These are phyloP conservation scores for Penicillium sp. DNA, from an alignment of 2,329 filamentous ascomycete genomes.

Conservation along the genomic window DNA sequence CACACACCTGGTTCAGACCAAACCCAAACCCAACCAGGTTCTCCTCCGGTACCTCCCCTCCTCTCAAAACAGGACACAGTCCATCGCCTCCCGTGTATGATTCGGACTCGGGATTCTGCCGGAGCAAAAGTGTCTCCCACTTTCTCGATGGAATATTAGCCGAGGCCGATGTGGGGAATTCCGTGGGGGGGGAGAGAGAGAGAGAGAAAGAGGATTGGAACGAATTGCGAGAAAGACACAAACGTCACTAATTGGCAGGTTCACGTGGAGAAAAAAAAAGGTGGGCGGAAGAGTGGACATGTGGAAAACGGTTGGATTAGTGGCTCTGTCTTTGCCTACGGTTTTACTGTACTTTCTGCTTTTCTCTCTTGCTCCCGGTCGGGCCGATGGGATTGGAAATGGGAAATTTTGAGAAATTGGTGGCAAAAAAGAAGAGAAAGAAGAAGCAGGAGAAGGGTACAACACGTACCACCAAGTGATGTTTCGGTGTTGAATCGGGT, in stretches of 20 bases:
- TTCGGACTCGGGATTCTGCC: slow-evolving; percentile 9
- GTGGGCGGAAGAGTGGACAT: too few species aligned
- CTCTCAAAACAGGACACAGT: too few species aligned
- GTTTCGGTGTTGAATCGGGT: too few species aligned
- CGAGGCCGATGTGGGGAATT: slow-evolving; percentile 10
- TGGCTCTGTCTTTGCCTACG: too few species aligned
- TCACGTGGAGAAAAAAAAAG: too few species aligned
- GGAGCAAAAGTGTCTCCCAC: background rate
- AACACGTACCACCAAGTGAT: too few species aligned
- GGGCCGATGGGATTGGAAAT: background rate
- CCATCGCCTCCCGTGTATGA: background rate
- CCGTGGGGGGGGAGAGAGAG: background rate
- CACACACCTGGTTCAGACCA: too few species aligned
- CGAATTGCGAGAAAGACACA: too few species aligned
- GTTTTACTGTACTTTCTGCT: too few species aligned
- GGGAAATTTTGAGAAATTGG: background rate
- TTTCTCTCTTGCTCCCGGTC: background rate
- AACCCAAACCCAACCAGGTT: background rate
- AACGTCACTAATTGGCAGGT: too few species aligned
- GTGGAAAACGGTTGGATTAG: too few species aligned
- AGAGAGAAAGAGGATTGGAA: background rate
- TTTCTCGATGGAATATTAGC: slow-evolving; percentile 1
- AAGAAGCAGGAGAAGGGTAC: background rate
- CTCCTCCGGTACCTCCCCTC: too few species aligned
- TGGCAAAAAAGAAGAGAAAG: background rate